Conservation (phyloP, 306 rosid genomes). For the Adenanthera pavonina region DNA sequence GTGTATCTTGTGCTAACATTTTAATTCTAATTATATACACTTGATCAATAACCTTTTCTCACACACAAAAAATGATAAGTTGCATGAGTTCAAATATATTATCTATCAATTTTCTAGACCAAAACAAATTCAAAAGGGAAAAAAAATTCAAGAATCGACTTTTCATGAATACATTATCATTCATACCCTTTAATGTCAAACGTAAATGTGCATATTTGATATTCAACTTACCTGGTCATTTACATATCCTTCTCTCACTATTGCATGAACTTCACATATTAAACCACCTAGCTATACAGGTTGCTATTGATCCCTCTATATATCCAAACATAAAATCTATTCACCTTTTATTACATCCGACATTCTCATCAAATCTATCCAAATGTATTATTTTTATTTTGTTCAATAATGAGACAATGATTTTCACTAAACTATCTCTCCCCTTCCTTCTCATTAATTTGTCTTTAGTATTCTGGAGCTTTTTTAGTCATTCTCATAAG, state of each 20-base stretch:
- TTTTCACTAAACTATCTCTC: not conserved
- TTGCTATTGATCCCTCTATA: not conserved
- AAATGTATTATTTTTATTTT: not conserved
- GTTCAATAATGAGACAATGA: slow-evolving; percentile 1
- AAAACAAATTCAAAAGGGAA: not conserved
- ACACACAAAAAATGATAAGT: not conserved
- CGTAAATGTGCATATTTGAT: not conserved
- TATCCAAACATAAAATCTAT: not conserved
- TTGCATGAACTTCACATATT: not conserved
- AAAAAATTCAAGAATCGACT: not conserved
- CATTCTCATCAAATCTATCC: not conserved
- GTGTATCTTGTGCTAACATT: not conserved
- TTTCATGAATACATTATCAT: not conserved
- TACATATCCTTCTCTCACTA: not conserved
- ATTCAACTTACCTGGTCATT: not conserved
- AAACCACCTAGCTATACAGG: not conserved
- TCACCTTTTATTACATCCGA: not conserved
- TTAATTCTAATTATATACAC: not conserved
- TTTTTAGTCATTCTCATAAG: not conserved
- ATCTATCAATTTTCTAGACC: not conserved
- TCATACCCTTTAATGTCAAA: not conserved
- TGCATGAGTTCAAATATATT: not conserved
- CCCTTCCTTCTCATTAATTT: not conserved
- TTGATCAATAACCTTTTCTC: not conserved
- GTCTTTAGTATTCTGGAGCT: not conserved